phyloP scores from a whole-genome alignment of 495 filamentous ascomycete species.

The Podospora tetraspora region DNA sequence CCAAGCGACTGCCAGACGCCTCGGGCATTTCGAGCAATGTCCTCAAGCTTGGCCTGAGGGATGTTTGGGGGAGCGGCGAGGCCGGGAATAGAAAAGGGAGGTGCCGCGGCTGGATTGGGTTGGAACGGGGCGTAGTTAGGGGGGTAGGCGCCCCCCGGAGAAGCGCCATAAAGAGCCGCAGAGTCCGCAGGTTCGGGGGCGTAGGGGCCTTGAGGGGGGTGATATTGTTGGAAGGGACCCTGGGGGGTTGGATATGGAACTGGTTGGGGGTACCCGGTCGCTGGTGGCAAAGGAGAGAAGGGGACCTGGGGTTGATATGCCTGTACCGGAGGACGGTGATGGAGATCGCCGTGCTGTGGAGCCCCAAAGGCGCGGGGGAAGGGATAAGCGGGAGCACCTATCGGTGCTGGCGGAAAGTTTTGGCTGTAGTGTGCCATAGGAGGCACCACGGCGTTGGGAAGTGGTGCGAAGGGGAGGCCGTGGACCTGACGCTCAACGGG shows the following conservation, averaged over 20 bases:
- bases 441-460: slow-evolving; percentile 5
- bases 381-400: slow-evolving; percentile 28
- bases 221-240: slow-evolving; percentile 17
- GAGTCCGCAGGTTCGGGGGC: slow-evolving; percentile 19
- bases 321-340: slow-evolving; percentile 19
- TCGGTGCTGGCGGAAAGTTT: slow-evolving; percentile 22
- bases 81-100: slow-evolving; percentile 15
- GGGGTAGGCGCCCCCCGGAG: slow-evolving; percentile 18
- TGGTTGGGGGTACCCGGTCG: not conserved
- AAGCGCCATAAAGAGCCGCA: slow-evolving; percentile 16
- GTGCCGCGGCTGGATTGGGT: slow-evolving; percentile 9
- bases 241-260: not conserved
- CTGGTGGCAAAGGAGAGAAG: not conserved
- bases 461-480: slow-evolving; percentile 2
- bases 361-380: slow-evolving; percentile 37
- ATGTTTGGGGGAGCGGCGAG: slow-evolving; percentile 26
- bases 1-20: slow-evolving; percentile 58
- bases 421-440: slow-evolving; percentile 32
- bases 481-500: slow-evolving; percentile 25
- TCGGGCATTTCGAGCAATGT: slow-evolving; percentile 52
- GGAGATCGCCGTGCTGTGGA: slow-evolving; percentile 34
- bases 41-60: slow-evolving; percentile 52
- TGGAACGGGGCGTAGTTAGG: slow-evolving; percentile 28
- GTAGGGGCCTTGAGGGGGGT: slow-evolving; percentile 19
- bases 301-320: slow-evolving; percentile 2